These are phyloP conservation scores for Butyriboletus loyo DNA, from an alignment of 768 basidiomycete species.

Conservation along the genomic window DNA sequence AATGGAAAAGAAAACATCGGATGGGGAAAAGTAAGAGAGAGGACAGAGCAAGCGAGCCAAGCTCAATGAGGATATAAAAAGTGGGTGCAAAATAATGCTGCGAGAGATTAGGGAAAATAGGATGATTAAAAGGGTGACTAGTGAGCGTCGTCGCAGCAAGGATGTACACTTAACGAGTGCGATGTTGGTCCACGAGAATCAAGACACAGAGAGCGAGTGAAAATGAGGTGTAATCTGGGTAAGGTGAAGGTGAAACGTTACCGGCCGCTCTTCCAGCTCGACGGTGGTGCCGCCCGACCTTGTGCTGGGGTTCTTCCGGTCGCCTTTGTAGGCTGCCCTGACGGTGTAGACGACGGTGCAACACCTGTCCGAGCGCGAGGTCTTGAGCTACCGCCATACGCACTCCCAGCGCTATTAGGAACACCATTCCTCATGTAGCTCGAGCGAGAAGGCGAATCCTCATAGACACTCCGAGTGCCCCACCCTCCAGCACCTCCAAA, in stretches of 20 bases:
- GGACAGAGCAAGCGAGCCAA: neutral
- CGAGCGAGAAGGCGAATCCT: constrained; percentile 40
- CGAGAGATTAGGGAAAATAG: constrained; percentile 10
- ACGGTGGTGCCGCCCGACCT: constrained; percentile 49
- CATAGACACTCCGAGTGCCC: constrained; percentile 66
- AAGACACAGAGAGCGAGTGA: neutral
- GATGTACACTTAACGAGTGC: neutral
- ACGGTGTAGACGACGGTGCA: constrained; percentile 20
- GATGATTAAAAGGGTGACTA: constrained; percentile 8
- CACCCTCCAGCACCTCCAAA: constrained; percentile 54
- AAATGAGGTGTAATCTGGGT: neutral
- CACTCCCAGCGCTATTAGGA: constrained; percentile 15
- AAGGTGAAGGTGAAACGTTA: neutral
- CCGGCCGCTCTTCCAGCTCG: constrained; percentile 52
- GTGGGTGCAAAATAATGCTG: neutral
- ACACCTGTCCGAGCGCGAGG: constrained; percentile 35
- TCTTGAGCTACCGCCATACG: constrained; percentile 22
- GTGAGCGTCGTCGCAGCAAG: neutral
- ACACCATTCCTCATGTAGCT: neutral
- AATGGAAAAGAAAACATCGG: neutral
- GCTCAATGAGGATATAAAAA: constrained; percentile 15
- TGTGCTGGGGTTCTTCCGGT: constrained; percentile 22
- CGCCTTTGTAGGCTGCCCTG: constrained; percentile 2
- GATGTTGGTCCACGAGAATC: neutral
- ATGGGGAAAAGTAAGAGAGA: neutral